These are phyloP conservation scores for Tuber calosporum DNA, from an alignment of 495 filamentous ascomycete species.

Conservation along the genomic window DNA sequence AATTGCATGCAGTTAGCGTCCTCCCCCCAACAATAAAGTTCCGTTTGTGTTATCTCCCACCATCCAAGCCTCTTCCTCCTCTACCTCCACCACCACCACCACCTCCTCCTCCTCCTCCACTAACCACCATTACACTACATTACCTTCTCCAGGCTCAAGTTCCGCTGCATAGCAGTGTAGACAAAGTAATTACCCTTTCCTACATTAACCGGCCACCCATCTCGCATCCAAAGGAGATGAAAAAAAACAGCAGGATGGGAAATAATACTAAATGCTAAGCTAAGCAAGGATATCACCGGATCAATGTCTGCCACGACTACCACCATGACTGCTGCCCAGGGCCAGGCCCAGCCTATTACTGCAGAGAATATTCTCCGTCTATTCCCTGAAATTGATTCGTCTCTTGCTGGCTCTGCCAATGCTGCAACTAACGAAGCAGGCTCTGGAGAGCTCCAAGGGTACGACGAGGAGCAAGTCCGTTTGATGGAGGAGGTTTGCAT, in stretches of 20 bases:
- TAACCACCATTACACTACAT: background rate
- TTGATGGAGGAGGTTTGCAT: slow-evolving; percentile 99
- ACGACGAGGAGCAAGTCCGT: slow-evolving; percentile 95
- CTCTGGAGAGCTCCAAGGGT: slow-evolving; percentile 62
- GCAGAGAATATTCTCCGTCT: slow-evolving; percentile 79
- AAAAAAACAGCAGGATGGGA: background rate
- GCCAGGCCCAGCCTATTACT: slow-evolving; percentile 54
- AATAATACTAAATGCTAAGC: background rate
- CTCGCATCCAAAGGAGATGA: background rate
- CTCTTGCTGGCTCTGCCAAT: slow-evolving; percentile 49
- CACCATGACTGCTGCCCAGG: slow-evolving; percentile 42
- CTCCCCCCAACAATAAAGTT: background rate
- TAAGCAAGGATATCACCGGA: background rate
- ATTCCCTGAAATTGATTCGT: slow-evolving; percentile 95
- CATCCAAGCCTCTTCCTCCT: background rate
- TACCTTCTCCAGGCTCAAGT: slow-evolving; percentile 1
- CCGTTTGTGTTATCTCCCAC: background rate
- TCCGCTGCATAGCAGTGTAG: background rate
- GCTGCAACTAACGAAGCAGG: slow-evolving; percentile 23
- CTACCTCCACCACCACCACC: background rate
- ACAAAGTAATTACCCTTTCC: slow-evolving; percentile 1
- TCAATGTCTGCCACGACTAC: slow-evolving; percentile 44
- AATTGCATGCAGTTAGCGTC: background rate
- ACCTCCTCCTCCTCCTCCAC: background rate
- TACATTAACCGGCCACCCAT: background rate